A percentile compares a stretch with the other conserved stretches of the same genome.
Evolutionary conservation across 176 grass and related monocot genomes (phyloP).

Genomic region (Metroxylon sagu): DNA sequence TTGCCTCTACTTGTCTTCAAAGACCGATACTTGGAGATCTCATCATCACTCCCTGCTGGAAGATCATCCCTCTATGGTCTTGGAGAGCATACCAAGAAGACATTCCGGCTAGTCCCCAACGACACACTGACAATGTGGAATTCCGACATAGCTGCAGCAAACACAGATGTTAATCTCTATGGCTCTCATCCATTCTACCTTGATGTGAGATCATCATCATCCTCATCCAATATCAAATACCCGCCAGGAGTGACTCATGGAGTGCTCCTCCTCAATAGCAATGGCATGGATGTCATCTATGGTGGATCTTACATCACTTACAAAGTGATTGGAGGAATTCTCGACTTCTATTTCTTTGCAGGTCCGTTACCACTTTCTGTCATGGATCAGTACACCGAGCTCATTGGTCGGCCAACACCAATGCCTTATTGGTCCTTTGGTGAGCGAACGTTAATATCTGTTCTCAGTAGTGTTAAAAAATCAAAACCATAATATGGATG

Average conservation of each 20-base stretch:
- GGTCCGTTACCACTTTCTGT: slow-evolving; percentile 53
- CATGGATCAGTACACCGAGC: slow-evolving; percentile 76
- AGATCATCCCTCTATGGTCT: slow-evolving; percentile 64
- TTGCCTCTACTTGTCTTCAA: slow-evolving; percentile 38
- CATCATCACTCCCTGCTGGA: slow-evolving; percentile 30
- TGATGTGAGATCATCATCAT: slow-evolving; percentile 39
- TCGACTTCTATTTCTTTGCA: slow-evolving; percentile 86
- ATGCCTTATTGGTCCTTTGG: slow-evolving; percentile 96
- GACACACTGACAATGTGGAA: slow-evolving; percentile 83
- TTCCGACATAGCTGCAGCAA: slow-evolving; percentile 27
- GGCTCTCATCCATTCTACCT: slow-evolving; percentile 91
- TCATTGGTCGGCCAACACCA: slow-evolving; percentile 56
- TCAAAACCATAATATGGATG: too few species aligned
- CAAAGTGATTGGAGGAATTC: slow-evolving; percentile 77
- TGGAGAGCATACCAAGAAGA: slow-evolving; percentile 75
- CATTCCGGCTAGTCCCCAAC: slow-evolving; percentile 41
- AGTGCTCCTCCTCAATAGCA: slow-evolving; percentile 86
- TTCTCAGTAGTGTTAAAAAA: background rate
- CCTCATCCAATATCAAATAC: too few species aligned
- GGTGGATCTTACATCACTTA: slow-evolving; percentile 56
- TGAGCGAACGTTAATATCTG: background rate
- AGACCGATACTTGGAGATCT: slow-evolving; percentile 68
- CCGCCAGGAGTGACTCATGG: slow-evolving; percentile 36
- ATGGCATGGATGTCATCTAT: slow-evolving; percentile 82
- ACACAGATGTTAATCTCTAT: slow-evolving; percentile 59